Conservation (phyloP, 495 filamentous ascomycete genomes). For the Beverwykella pulmonaria region DNA sequence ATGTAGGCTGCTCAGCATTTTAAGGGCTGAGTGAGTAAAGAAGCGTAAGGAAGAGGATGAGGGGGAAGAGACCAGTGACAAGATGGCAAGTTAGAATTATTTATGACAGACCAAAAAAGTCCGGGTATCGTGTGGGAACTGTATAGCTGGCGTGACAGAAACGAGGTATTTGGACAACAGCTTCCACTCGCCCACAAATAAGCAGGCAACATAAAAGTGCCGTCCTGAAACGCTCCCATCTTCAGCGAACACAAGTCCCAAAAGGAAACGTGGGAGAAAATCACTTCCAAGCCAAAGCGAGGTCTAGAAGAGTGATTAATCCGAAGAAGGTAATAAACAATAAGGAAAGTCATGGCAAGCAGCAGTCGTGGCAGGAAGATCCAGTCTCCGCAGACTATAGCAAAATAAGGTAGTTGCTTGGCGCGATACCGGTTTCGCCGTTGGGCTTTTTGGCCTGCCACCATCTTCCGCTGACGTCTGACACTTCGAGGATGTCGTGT, state of each 20-base stretch:
- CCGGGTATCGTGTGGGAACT: constrained; percentile 28
- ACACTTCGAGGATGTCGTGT: constrained; percentile 95
- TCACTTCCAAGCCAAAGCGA: not conserved
- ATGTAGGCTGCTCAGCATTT: not conserved
- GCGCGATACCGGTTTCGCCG: constrained; percentile 95
- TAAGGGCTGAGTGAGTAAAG: not conserved
- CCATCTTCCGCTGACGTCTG: constrained; percentile 95
- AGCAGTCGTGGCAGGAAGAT: constrained; percentile 34
- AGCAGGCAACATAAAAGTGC: not conserved
- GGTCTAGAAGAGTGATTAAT: constrained; percentile 1
- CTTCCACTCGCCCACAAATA: not conserved
- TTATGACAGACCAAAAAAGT: constrained; percentile 19
- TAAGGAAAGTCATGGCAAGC: constrained; percentile 21
- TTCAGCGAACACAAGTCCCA: constrained; percentile 11
- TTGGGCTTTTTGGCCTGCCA: constrained; percentile 97
- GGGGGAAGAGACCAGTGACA: not conserved
- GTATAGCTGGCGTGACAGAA: not conserved
- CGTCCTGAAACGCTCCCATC: constrained; percentile 1
- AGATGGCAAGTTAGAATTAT: constrained; percentile 17
- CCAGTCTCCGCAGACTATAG: constrained; percentile 58
- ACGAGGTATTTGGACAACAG: constrained; percentile 2
- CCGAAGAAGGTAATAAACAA: constrained; percentile 26
- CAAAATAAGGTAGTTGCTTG: constrained; percentile 96
- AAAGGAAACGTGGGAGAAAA: not conserved
- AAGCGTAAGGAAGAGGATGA: not conserved